Base-by-base conservation (phyloP, 768 basidiomycete species). In the Naematelia encephala region DNA sequence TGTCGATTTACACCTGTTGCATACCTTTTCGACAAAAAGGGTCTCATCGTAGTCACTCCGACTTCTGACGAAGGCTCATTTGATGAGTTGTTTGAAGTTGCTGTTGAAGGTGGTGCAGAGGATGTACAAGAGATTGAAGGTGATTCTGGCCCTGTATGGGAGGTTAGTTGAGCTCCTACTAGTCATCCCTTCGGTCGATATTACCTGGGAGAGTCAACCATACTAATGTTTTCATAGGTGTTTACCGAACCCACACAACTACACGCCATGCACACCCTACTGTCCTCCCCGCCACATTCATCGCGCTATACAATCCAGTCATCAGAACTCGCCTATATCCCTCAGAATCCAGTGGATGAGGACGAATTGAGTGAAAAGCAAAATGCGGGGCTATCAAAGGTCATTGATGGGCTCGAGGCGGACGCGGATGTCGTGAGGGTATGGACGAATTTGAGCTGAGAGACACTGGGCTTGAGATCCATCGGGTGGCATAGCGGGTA, bases 11-110 rank as follows among this genome's bases (percentile, higher is more conserved):
- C 75, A 0, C 71, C 73, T 12, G 67, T 69, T 1, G 39, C 65
- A 0, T 76, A 70, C 62, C 58, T 73, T 27, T 76, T 76, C 52
- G 70, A 76, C 10, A 64, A 67, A 28, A 69, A 71, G 47, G 75
- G 75, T 10, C 27, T 73, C n/a, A 70, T 76, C 42, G 53, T 52
- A 8, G 42, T 76, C 12, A 14, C 47, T 0, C 52, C 68, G 1
- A 14, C 56, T 1, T 11, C 55, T 1, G 50, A 54, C 16, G 62
- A 61, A 11, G 54, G 34, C 2, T 42, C 29, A 8, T 76, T 66
- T 50, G 75, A 76, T n/a, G 61, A 66, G 12, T 52, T 76, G 11
- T 76, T 74, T 51, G 75, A 76, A 12, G 42, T 72, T 4, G 71
- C 67, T 10, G 57, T 73, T 2, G 75, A 76, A 26, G 64, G 49